phyloP scores from a whole-genome alignment of 139 green algal species.

The Chara braunii region DNA sequence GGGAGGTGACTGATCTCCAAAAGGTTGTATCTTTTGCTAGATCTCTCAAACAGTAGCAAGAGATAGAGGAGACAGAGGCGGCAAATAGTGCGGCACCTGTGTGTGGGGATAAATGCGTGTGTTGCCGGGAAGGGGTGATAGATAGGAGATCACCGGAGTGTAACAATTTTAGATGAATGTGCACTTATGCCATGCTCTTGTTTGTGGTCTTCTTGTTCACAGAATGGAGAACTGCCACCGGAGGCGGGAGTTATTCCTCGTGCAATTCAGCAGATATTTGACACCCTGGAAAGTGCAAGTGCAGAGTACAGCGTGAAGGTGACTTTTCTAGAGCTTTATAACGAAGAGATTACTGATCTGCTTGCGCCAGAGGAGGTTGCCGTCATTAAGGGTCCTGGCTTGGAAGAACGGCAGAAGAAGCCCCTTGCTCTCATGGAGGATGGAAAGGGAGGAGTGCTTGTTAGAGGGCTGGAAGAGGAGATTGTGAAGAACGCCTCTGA shows the following conservation, averaged over 20 bases:
- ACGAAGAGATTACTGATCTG: slow-evolving; percentile 97
- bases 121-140: too few species aligned
- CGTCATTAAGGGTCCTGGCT: too few species aligned
- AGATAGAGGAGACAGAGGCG: too few species aligned
- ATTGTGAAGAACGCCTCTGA: slow-evolving; percentile 75
- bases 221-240: slow-evolving; percentile 38
- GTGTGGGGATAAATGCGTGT: too few species aligned
- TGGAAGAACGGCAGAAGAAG: slow-evolving; percentile 15
- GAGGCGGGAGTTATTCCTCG: slow-evolving; percentile 91
- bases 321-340: slow-evolving; percentile 96
- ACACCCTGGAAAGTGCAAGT: slow-evolving; percentile 61
- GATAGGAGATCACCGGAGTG: too few species aligned
- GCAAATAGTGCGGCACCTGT: too few species aligned
- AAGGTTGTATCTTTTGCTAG: too few species aligned
- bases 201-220: too few species aligned
- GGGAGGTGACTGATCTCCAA: too few species aligned
- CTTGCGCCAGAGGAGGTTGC: slow-evolving; percentile 48
- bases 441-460: slow-evolving; percentile 64
- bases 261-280: slow-evolving; percentile 89
- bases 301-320: slow-evolving; percentile 65
- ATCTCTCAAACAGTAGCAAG: too few species aligned
- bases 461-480: slow-evolving; percentile 84
- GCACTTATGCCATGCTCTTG: too few species aligned
- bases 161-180: too few species aligned
- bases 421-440: slow-evolving; percentile 51